Evolutionary conservation across 352 stramenopile species (phyloP).

Genomic region (Pythium guiyangense): DNA sequence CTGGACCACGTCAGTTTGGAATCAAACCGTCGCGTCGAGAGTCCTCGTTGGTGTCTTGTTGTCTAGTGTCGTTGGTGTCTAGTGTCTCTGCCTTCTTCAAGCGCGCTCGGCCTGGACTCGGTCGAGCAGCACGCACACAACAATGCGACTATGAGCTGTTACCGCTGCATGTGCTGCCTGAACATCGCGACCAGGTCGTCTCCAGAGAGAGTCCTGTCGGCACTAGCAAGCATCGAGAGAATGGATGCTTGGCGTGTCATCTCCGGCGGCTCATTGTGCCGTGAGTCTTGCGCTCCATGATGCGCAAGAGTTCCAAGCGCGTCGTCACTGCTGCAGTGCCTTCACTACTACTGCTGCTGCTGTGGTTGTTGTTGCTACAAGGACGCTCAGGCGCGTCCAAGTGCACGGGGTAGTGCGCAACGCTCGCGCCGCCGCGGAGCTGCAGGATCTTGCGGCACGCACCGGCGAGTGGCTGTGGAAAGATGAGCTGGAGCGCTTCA

Average conservation of each 20-base stretch:
- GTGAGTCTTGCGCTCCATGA: conserved; percentile 18
- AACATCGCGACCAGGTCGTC: too few relatives aligned
- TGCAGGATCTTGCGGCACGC: conserved; percentile 53
- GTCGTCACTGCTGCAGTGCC: not conserved
- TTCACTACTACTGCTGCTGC: not conserved
- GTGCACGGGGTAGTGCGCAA: conserved; percentile 36
- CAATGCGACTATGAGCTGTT: too few relatives aligned
- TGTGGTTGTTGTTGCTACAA: not conserved
- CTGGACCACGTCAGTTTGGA: too few relatives aligned
- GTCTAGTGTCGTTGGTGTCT: too few relatives aligned
- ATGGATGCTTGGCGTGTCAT: not conserved
- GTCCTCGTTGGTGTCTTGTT: too few relatives aligned
- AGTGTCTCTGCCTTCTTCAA: too few relatives aligned
- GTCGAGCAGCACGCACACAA: too few relatives aligned
- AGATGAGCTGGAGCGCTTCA: conserved; percentile 46
- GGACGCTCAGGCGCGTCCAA: not conserved
- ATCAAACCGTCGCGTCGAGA: too few relatives aligned
- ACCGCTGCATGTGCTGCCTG: too few relatives aligned
- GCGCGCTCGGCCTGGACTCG: too few relatives aligned
- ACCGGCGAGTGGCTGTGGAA: conserved; percentile 40
- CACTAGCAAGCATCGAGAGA: too few relatives aligned
- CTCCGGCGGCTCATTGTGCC: not conserved
- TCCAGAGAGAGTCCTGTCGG: too few relatives aligned
- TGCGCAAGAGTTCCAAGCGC: conserved; percentile 20
- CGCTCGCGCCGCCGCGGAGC: conserved; percentile 38